Conservation (phyloP, 768 basidiomycete species). For the Gymnopilus dilepis region DNA sequence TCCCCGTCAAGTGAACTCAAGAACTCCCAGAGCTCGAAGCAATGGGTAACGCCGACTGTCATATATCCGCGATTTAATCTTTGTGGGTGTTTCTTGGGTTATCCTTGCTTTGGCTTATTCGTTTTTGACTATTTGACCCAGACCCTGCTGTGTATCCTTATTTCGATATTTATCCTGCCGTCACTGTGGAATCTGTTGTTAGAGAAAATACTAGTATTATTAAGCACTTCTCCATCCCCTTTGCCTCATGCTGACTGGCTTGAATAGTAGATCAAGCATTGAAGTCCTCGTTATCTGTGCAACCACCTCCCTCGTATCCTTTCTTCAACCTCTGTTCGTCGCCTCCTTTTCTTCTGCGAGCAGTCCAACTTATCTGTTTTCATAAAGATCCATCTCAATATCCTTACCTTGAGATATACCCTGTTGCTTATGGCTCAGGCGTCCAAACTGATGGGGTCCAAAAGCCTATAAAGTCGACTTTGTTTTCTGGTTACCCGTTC, state of each 20-base stretch:
- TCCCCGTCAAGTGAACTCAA: neutral
- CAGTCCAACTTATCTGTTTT: neutral
- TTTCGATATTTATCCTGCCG: conserved; percentile 35
- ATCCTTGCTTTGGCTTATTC: neutral
- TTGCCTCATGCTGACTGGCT: neutral
- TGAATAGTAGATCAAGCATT: neutral
- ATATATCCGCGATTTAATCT: conserved; percentile 38
- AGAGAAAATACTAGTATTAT: neutral
- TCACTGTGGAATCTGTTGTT: neutral
- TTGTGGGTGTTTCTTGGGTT: conserved; percentile 27
- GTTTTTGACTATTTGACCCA: conserved; percentile 10
- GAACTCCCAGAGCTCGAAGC: neutral
- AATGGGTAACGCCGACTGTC: neutral
- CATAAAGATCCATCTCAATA: conserved; percentile 37
- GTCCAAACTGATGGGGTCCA: neutral
- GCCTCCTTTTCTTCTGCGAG: neutral
- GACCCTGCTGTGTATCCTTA: conserved; percentile 44
- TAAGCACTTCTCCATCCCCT: neutral
- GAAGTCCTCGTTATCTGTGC: neutral
- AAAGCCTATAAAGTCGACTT: neutral
- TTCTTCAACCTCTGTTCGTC: conserved; percentile 21
- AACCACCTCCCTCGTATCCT: conserved; percentile 14
- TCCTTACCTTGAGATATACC: conserved; percentile 40
- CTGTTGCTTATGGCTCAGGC: conserved; percentile 10
- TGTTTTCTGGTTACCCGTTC: conserved; percentile 14